These are phyloP conservation scores for Colletotrichum magnum DNA, from an alignment of 2,329 filamentous ascomycete genomes.

Conservation along the genomic window DNA sequence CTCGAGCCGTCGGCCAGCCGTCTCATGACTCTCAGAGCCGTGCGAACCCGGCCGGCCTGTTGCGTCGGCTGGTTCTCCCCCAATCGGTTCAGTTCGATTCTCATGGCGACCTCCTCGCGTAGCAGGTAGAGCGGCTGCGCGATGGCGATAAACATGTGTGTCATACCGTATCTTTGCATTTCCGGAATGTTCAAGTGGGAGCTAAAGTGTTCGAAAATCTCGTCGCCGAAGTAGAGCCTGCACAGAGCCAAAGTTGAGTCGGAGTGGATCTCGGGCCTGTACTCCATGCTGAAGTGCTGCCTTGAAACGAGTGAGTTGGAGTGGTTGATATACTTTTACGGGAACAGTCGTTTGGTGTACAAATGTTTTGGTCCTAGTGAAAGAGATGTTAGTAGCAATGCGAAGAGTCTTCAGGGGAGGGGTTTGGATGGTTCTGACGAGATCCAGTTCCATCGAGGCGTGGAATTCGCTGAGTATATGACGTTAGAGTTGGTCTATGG, in stretches of 20 bases:
- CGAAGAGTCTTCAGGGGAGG: no score
- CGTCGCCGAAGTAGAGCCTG: slow-evolving; percentile 11
- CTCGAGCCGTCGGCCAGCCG: slow-evolving; percentile 2
- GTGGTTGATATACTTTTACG: no score
- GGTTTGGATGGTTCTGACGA: no score
- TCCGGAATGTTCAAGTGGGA: not conserved
- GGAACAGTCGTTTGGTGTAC: no score
- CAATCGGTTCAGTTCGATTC: not conserved
- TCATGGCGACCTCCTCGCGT: not conserved
- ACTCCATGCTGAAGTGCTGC: not conserved
- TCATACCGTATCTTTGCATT: slow-evolving; percentile 3
- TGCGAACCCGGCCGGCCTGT: not conserved
- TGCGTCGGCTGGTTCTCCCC: no score
- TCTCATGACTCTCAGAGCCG: not conserved
- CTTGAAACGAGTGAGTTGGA: no score
- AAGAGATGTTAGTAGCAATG: no score
- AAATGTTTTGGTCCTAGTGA: no score
- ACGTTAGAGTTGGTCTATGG: no score
- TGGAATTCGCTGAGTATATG: no score
- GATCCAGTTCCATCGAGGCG: no score
- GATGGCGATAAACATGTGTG: not conserved
- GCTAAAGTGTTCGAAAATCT: not conserved
- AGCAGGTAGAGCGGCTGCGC: slow-evolving; percentile 1
- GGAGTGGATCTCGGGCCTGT: not conserved
- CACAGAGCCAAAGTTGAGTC: not conserved